Evolutionary conservation across 106 monocot genomes (phyloP).

Genomic region (Ottelia alismoides): DNA sequence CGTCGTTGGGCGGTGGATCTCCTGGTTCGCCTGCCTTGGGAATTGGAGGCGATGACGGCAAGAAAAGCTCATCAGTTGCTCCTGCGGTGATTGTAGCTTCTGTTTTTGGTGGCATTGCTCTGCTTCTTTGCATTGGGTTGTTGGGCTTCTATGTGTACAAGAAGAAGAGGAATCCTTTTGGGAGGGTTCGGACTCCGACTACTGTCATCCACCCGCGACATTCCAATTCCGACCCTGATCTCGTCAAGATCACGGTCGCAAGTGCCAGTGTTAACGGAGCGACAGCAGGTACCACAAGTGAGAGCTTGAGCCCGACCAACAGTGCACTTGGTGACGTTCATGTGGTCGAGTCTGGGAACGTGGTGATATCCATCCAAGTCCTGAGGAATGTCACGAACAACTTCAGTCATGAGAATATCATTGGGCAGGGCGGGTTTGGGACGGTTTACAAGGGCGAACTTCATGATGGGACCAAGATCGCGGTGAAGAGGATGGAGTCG

Average conservation of each 20-base stretch:
- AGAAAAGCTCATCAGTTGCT: constrained; percentile 1
- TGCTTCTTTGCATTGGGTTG: constrained; percentile 4
- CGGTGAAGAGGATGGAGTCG: no score
- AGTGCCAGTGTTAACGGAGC: constrained; percentile 11
- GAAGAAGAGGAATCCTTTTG: constrained; percentile 21
- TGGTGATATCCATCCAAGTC: no score
- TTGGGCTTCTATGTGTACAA: constrained; percentile 22
- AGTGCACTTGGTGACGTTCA: no score
- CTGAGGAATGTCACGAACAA: no score
- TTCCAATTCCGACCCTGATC: constrained; percentile 27
- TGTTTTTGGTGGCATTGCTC: constrained; percentile 10
- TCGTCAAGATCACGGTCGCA: constrained; percentile 23
- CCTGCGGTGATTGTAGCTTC: constrained; percentile 14
- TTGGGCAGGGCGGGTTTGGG: no score
- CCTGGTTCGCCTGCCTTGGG: neutral
- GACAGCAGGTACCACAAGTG: no score
- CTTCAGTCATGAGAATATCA: no score
- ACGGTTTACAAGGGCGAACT: no score
- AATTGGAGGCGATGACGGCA: neutral
- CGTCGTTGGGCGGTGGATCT: neutral
- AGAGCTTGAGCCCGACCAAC: no score
- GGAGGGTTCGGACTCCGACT: constrained; percentile 1
- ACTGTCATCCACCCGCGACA: constrained; percentile 30
- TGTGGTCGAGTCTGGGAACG: no score
- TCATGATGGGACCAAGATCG: no score